phyloP scores from a whole-genome alignment of 2,329 filamentous ascomycete species.

The Alternaria panax region DNA sequence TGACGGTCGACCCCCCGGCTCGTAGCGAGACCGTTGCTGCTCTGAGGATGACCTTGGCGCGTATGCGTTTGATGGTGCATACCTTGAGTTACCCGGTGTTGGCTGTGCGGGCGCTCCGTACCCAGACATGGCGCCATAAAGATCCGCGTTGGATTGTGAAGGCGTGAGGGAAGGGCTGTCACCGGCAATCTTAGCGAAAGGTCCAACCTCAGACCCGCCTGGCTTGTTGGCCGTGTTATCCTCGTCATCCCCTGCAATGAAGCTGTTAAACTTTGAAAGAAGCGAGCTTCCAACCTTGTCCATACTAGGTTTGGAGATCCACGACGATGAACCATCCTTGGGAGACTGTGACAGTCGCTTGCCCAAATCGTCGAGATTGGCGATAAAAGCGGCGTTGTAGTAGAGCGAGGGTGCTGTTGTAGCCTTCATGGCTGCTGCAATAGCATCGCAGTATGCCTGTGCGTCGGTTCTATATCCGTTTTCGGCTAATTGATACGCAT shows the following conservation, averaged over 20 bases:
- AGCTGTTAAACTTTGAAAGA: slow-evolving; percentile 94
- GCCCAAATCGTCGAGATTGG: slow-evolving; percentile 81
- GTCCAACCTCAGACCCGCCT: slow-evolving; percentile 67
- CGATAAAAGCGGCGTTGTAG: slow-evolving; percentile 77
- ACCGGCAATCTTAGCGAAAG: slow-evolving; percentile 83
- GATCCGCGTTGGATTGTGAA: slow-evolving; percentile 74
- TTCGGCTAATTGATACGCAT: slow-evolving; percentile 84
- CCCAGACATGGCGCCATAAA: slow-evolving; percentile 73
- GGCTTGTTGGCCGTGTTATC: slow-evolving; percentile 68
- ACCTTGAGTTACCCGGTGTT: slow-evolving; percentile 46
- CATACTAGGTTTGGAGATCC: slow-evolving; percentile 95
- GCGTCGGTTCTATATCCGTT: slow-evolving; percentile 83
- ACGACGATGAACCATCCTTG: slow-evolving; percentile 80
- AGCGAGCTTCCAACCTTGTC: slow-evolving; percentile 92
- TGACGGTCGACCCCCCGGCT: slow-evolving; percentile 51
- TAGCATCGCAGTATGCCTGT: slow-evolving; percentile 88
- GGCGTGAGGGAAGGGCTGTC: slow-evolving; percentile 59
- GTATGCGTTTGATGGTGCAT: slow-evolving; percentile 51
- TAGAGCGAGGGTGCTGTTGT: slow-evolving; percentile 87
- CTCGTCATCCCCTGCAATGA: slow-evolving; percentile 89
- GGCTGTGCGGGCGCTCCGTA: slow-evolving; percentile 50
- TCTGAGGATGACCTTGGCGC: slow-evolving; percentile 61
- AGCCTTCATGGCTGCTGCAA: slow-evolving; percentile 75
- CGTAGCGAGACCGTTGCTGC: slow-evolving; percentile 58
- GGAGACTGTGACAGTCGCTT: slow-evolving; percentile 85